Evolutionary conservation across 163 green algal genomes (phyloP), one percentile per base, ranked within the genome.

Genomic region (Prototheca wickerhamii): DNA sequence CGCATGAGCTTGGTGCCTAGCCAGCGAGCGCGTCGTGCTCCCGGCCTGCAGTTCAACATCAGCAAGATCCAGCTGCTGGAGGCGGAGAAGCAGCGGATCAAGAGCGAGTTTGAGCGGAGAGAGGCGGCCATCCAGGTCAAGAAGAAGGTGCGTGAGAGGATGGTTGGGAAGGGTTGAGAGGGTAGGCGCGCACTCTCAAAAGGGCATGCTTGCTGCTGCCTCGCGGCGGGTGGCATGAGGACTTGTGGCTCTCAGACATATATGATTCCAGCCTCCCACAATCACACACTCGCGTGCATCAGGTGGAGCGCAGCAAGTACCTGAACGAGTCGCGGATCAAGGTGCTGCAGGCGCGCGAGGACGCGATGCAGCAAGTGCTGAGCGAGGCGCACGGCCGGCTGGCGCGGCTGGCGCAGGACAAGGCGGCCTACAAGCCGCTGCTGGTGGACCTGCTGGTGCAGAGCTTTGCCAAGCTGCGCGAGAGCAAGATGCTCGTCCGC

Each of bases 41-140:
- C 40, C 15, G 40, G 12, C 12, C 40, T 90, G 89, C 91, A 98
- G 77, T 99, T 98, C 75, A 97, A 97, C 77, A 87, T 98, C 35
- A 87, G 95, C 70, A 98, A 97, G 80, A 76, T 95, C 65, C 86
- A 97, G 76, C 69, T 98, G 43, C 72, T 99, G 26, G 93, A 99
- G 71, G 80, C 87, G 28, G 93, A 98, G 76, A 98, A 98, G 76
- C 71, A 80, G 12, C 89, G 89, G 44, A 91, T 99, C 60, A 71
- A 84, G 18, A 89, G 91, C 72, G 93, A 99, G 51, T 99, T 94
- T 77, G 90, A 97, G 83, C 75, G 93, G 21, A 86, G 92, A 46
- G 89, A 97, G 76, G 77, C 70, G 20, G 84, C 94, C 53, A 85
- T 95, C 10, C 89, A 96, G 56, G 87, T 95, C 12, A 91, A 95